Base-by-base conservation (phyloP, 2,329 filamentous ascomycete species). In the Botrytis paeoniae region DNA sequence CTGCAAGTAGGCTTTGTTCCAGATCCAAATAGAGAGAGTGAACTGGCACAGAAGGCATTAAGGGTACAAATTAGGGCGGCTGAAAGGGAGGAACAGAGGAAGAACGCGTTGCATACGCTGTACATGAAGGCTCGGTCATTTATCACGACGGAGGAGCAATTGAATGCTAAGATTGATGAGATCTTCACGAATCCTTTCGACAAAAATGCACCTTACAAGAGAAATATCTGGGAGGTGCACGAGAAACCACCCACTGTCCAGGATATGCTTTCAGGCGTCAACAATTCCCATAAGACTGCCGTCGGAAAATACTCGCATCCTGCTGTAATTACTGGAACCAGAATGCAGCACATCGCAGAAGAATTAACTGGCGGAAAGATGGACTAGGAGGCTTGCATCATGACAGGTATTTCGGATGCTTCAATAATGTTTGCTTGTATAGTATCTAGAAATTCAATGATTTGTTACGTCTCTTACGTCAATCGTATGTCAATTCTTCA, bases 71-170 rank as follows among this genome's bases (percentile, higher is more conserved):
- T 84, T 22, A 81, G 86, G 60, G 81, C 85, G 45, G 83, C 82
- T 16, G 81, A 84, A 70, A 89, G 90, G 80, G 85, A 86, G 61
- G 86, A 90, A 73, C 85, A 86, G 70, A 88, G 92, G 69, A 86
- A 88, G 74, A 89, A 95, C 76, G 88, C 91, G 25, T 84, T 99
- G 43, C 93, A 97, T 83, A 90, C 93, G 73, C 87, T 99, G 20
- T 99, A 99, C 83, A 92, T 96, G 84, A 92, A 94, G 78, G 94
- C 96, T 8, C 89, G 92, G 39, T 85, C 89, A 57, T 99, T 98
- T 83, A 98, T 99, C 80, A 91, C 94, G 29, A 91, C 88, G 37
- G 94, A 97, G 81, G 84, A 87, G 69, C 91, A 97, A 81, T 87
- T 99, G 48, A 88, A 92, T 77, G 85, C 85, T 25, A 88, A 90